Base-by-base conservation (phyloP, 2,329 filamentous ascomycete species). In the Sordariomycetes sp. region DNA sequence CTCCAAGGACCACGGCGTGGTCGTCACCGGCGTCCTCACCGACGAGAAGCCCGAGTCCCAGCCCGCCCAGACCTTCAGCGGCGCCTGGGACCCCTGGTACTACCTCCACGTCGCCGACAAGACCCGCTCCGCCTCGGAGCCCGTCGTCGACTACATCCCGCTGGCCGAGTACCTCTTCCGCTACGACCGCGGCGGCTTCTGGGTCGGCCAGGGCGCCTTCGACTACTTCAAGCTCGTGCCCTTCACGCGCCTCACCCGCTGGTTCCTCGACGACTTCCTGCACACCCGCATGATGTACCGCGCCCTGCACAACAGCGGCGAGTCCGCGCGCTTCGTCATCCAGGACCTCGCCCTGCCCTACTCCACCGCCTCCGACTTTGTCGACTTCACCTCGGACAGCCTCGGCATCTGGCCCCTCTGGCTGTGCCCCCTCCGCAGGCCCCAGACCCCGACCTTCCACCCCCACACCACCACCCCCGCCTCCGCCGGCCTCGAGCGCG, bases 221-320 rank as follows among this genome's bases (percentile, higher is more conserved):
- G 74, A 77, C 48, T 89, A 89, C 74, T 89, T 88, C 75, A 70
- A 69, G 53, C 73, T 76, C 50, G 79, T 84, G 2, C 86, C 86
- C 6, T 89, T 89, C 70, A 87, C 78, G 64, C 74, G 75, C 59
- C 77, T 81, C 68, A 86, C 83, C 52, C 81, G 86, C 61, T 86
- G 82, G 80, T 79, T 85, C 65, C 77, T 89, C 54, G 84, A 90
- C 72, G 83, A 87, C 71, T 89, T 89, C 65, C 69, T 87, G 63
- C 85, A 89, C 70, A 89, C 87, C 25, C 80, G 86, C 60, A 87
- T 88, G 81, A 78, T 89, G 58, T 90, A 89, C 74, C 82, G 83
- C 59, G 86, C 86, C 1, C 76, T 89, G 2, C 87, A 89, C 70
- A 83, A 78, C 60, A 85, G 81, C 62, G 85, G 84, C 59, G 81